phyloP scores from a whole-genome alignment of 2,329 filamentous ascomycete species.

The Cordyceps fumosorosea region DNA sequence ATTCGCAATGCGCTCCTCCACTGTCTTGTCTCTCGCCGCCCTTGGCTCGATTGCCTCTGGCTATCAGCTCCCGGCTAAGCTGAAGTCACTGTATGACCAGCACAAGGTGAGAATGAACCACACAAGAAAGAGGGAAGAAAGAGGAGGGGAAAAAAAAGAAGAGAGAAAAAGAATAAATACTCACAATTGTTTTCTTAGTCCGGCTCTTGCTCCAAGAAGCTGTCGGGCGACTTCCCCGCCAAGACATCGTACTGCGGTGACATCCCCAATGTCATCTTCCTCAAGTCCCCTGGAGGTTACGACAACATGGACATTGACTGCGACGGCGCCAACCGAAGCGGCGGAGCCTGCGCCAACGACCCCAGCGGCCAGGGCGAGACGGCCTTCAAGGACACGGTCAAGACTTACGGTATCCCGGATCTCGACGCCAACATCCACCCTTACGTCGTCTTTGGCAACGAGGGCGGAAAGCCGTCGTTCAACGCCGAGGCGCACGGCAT shows the following conservation, averaged over 20 bases:
- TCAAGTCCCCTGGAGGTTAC: constrained; percentile 28
- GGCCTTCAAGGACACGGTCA: constrained; percentile 31
- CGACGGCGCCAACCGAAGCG: constrained; percentile 35
- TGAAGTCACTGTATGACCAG: constrained; percentile 15
- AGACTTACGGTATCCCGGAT: constrained; percentile 27
- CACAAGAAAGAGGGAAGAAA: too few relatives aligned
- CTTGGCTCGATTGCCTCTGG: constrained; percentile 11
- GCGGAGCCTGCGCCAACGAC: constrained; percentile 31
- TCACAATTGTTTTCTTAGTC: not conserved
- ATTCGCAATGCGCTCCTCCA: constrained; percentile 13
- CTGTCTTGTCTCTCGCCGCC: constrained; percentile 10
- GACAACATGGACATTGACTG: constrained; percentile 48
- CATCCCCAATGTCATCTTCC: constrained; percentile 31
- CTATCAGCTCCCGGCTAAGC: constrained; percentile 14
- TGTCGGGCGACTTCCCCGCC: not conserved
- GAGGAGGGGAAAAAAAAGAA: not conserved
- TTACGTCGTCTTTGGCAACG: constrained; percentile 39
- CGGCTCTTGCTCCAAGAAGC: constrained; percentile 6
- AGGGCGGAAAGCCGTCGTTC: constrained; percentile 23
- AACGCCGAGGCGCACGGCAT: constrained; percentile 30
- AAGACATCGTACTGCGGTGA: constrained; percentile 9
- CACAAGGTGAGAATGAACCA: constrained; percentile 12
- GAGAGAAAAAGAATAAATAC: not conserved
- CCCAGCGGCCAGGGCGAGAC: constrained; percentile 31
- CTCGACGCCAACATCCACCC: constrained; percentile 40